phyloP scores from a whole-genome alignment of 345 rosid species.

The Salix suchowensis region DNA sequence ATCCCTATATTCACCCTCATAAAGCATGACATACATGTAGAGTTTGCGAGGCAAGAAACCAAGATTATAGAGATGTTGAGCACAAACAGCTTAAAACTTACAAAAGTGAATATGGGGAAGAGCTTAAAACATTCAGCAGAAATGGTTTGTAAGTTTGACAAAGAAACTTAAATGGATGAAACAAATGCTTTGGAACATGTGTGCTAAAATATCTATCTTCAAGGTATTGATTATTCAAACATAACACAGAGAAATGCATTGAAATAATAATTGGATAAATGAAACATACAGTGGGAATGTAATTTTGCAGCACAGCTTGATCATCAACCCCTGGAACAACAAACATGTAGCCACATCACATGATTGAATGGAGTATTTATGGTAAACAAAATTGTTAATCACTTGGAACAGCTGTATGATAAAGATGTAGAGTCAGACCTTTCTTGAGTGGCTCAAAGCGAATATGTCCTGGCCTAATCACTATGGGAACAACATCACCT shows the following conservation, averaged over 20 bases:
- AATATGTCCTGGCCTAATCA: slow-evolving; percentile 89
- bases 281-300: slow-evolving; percentile 49
- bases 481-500: slow-evolving; percentile 61
- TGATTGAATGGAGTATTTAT: slow-evolving; percentile 7
- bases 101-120: background rate
- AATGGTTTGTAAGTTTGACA: background rate
- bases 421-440: slow-evolving; percentile 34
- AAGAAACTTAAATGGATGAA: background rate
- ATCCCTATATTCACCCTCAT: background rate
- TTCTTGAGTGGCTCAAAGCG: slow-evolving; percentile 62
- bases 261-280: slow-evolving; percentile 2
- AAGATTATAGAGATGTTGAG: background rate
- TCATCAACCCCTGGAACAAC: slow-evolving; percentile 44
- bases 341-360: slow-evolving; percentile 13
- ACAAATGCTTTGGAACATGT: background rate
- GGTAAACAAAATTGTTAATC: background rate
- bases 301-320: slow-evolving; percentile 36
- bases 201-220: background rate
- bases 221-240: background rate
- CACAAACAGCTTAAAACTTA: background rate
- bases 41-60: background rate
- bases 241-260: background rate
- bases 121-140: background rate
- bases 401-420: slow-evolving; percentile 9
- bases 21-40: background rate